Evolutionary conservation across 192 early-diverging fungal genomes (phyloP).

Genomic region (Coemansia sp.): DNA sequence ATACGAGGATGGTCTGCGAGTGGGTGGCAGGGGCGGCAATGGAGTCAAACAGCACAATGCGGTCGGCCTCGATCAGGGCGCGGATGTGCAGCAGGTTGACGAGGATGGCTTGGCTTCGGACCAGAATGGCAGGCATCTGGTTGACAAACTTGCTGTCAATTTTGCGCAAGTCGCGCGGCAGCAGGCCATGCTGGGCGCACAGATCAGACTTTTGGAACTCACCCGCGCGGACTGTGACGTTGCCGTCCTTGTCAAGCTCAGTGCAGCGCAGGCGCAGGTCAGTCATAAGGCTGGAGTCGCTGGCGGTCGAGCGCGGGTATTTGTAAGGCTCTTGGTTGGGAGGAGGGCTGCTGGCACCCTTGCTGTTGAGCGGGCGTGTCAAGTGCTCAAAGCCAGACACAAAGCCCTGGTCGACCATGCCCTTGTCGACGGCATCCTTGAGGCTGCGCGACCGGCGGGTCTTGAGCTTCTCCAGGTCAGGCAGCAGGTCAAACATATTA

Average conservation of each 20-base stretch:
- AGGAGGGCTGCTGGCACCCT: background rate
- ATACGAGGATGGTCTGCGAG: conserved; percentile 72
- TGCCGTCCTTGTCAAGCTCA: conserved; percentile 67
- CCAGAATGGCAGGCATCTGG: conserved; percentile 78
- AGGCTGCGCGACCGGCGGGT: conserved; percentile 30
- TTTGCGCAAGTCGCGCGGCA: conserved; percentile 85
- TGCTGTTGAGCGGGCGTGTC: conserved; percentile 18
- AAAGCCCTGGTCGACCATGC: conserved; percentile 26
- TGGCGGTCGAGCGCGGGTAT: conserved; percentile 25
- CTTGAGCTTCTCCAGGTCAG: conserved; percentile 37
- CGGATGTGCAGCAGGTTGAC: conserved; percentile 80
- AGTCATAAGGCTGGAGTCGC: conserved; percentile 6
- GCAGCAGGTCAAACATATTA: conserved; percentile 52
- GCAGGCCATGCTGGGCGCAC: conserved; percentile 71
- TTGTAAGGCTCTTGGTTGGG: conserved; percentile 35
- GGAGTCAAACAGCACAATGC: conserved; percentile 74
- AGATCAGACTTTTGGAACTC: conserved; percentile 78
- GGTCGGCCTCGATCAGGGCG: conserved; percentile 78
- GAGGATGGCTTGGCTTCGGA: conserved; percentile 77
- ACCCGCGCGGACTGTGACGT: conserved; percentile 68
- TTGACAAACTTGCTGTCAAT: conserved; percentile 74
- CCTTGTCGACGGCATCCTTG: conserved; percentile 39
- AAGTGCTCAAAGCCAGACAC: conserved; percentile 24
- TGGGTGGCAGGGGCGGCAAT: conserved; percentile 66
- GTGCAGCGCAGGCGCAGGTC: conserved; percentile 58